Evolutionary conservation across 73 alveolate genomes (phyloP).

Genomic region (Tetrahymena borealis): DNA sequence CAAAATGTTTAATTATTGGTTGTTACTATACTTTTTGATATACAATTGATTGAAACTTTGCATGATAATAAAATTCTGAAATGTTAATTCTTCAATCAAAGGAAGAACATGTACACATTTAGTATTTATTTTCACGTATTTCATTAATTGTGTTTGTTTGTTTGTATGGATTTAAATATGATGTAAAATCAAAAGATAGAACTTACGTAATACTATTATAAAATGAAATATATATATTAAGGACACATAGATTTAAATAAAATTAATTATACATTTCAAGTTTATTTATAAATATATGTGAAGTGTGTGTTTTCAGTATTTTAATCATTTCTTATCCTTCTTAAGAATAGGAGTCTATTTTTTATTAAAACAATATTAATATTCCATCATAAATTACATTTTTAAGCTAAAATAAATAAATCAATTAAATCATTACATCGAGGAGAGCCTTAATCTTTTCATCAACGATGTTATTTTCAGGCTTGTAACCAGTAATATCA

Average conservation of each 20-base stretch:
- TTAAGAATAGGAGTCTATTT: background rate
- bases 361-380: background rate
- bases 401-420: too few species aligned
- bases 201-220: background rate
- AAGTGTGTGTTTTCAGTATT: background rate
- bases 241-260: background rate
- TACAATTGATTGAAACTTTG: too few species aligned
- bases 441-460: background rate
- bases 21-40: too few species aligned
- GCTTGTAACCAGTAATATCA: slow-evolving; percentile 24
- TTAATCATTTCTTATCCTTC: slow-evolving; percentile 1
- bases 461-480: slow-evolving; percentile 18
- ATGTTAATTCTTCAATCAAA: too few species aligned
- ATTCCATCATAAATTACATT: background rate
- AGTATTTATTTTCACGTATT: too few species aligned
- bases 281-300: background rate
- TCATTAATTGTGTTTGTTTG: too few species aligned
- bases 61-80: too few species aligned
- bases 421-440: background rate
- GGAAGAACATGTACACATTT: too few species aligned
- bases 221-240: background rate
- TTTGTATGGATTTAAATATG: background rate
- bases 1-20: too few species aligned
- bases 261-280: background rate
- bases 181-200: background rate